These are phyloP conservation scores for Ehretia macrophylla DNA, from an alignment of 257 asterid species.

Conservation along the genomic window DNA sequence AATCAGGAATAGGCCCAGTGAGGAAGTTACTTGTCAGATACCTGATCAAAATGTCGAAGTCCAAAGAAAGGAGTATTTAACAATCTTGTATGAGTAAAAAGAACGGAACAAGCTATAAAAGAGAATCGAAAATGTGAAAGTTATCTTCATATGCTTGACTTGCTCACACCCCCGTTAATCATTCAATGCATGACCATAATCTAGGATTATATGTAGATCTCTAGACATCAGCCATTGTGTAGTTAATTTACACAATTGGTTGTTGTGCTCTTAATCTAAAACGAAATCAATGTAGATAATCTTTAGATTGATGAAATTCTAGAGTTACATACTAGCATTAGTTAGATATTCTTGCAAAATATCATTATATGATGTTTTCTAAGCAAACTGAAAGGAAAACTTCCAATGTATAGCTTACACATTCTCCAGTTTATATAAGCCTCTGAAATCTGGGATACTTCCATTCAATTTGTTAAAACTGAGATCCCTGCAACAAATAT, in stretches of 20 bases:
- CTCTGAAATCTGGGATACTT: slow-evolving; percentile 31
- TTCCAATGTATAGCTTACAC: slow-evolving; percentile 43
- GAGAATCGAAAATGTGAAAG: neutral
- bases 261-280: no score
- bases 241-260: no score
- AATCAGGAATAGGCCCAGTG: slow-evolving; percentile 36
- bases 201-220: no score
- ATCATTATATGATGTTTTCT: no score
- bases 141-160: no score
- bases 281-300: no score
- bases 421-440: slow-evolving; percentile 12
- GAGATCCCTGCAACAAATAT: slow-evolving; percentile 44
- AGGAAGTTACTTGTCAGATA: slow-evolving; percentile 45
- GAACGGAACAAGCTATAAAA: no score
- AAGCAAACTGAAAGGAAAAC: no score
- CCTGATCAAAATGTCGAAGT: slow-evolving; percentile 24
- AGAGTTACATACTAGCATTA: neutral
- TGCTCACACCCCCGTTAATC: no score
- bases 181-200: no score
- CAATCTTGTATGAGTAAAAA: neutral
- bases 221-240: no score
- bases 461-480: slow-evolving; percentile 60
- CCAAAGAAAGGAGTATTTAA: neutral
- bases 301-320: no score
- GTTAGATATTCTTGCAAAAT: neutral